Evolutionary conservation across 345 rosid genomes (phyloP).

Genomic region (Hibiscus trionum): DNA sequence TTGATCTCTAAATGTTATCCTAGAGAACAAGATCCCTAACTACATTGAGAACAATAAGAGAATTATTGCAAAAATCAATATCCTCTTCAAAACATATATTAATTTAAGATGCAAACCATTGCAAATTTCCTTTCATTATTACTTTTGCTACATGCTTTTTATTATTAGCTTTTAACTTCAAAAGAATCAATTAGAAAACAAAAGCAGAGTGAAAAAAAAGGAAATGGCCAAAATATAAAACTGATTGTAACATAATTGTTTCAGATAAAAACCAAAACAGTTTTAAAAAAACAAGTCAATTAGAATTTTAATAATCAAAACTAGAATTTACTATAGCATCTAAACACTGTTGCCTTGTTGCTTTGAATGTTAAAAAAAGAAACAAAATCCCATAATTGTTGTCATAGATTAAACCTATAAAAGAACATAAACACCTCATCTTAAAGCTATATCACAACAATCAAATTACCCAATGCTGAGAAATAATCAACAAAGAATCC

Average conservation of each 20-base stretch:
- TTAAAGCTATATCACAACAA: background rate
- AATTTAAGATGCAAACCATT: background rate
- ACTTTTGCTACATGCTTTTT: background rate
- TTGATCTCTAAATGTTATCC: background rate
- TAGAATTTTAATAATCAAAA: background rate
- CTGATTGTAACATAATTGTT: background rate
- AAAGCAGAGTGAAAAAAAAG: background rate
- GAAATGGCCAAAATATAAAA: background rate
- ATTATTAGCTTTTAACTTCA: background rate
- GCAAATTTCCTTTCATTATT: background rate
- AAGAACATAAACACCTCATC: background rate
- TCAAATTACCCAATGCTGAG: background rate
- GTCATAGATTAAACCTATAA: background rate
- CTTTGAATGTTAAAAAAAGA: background rate
- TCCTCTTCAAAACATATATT: background rate
- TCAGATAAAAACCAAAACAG: background rate
- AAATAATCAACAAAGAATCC: background rate
- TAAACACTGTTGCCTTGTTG: background rate
- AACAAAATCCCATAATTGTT: background rate
- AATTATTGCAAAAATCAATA: background rate
- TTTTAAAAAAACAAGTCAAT: background rate
- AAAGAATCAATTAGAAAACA: background rate
- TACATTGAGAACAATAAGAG: background rate
- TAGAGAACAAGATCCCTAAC: background rate
- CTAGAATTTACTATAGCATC: background rate